Percentiles rank a stretch among this genome's conserved stretches.
Conservation (phyloP, 2,329 filamentous ascomycete genomes). For the Pseudocercospora ulei region DNA sequence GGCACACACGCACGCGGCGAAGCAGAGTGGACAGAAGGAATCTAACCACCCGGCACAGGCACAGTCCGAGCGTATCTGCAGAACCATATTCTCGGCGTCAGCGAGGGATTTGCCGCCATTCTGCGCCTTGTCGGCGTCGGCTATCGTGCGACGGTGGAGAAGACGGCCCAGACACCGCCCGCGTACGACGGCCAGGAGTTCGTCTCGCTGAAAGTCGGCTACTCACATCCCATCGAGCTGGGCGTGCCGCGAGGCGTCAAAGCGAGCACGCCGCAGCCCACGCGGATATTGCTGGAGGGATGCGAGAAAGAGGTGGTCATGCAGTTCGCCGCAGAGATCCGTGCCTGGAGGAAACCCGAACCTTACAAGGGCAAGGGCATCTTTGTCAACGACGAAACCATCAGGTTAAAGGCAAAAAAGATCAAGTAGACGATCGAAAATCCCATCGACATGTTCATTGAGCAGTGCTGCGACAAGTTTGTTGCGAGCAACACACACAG, state of each 20-base stretch:
- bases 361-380: conserved; percentile 99
- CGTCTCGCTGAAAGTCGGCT: conserved; percentile 88
- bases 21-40: not conserved
- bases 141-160: conserved; percentile 80
- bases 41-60: conserved; percentile 46
- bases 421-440: conserved; percentile 39
- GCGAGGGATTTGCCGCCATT: conserved; percentile 90
- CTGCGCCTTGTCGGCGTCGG: conserved; percentile 89
- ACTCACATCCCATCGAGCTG: conserved; percentile 89
- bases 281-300: conserved; percentile 81
- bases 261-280: conserved; percentile 81
- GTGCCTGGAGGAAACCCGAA: conserved; percentile 81
- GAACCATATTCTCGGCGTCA: conserved; percentile 86
- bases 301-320: conserved; percentile 77
- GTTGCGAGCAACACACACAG: too few species aligned
- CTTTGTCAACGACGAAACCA: conserved; percentile 94
- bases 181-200: conserved; percentile 76
- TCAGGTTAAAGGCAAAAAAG: conserved; percentile 91
- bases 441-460: too few species aligned
- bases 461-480: too few species aligned
- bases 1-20: not conserved
- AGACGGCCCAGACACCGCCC: conserved; percentile 55
- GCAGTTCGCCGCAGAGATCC: conserved; percentile 81
- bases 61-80: conserved; percentile 83
- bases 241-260: conserved; percentile 71